A percentile compares a stretch with the other conserved stretches of the same genome.
phyloP scores from a whole-genome alignment of 202 grass and related monocot species.

The Panicum hallii region DNA sequence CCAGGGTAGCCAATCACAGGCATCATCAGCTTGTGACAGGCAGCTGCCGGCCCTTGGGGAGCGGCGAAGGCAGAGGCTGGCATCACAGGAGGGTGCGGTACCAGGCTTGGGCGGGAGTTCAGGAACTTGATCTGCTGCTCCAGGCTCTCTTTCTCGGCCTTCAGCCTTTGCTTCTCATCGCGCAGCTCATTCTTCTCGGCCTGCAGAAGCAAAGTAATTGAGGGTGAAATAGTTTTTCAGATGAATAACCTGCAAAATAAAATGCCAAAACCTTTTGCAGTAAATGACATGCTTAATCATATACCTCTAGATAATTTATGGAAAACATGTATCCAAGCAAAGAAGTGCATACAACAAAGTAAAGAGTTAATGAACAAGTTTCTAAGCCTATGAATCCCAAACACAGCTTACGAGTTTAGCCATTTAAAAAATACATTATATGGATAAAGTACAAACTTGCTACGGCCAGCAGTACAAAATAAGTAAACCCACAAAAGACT shows the following conservation, averaged over 20 bases:
- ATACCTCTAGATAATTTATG: background rate
- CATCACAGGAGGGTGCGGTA: conserved; percentile 79
- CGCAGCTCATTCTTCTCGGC: conserved; percentile 95
- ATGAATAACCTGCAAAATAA: background rate
- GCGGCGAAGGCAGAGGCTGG: conserved; percentile 65
- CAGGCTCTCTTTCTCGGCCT: conserved; percentile 90
- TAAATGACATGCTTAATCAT: background rate
- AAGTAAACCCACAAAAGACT: background rate
- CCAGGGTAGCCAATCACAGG: conserved; percentile 88
- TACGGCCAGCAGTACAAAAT: background rate
- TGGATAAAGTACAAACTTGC: conserved; percentile 17
- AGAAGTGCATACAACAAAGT: background rate
- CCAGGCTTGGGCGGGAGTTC: conserved; percentile 61
- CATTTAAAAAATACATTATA: background rate
- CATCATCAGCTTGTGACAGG: conserved; percentile 90
- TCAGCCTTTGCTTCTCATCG: conserved; percentile 94
- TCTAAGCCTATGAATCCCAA: background rate
- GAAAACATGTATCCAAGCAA: background rate
- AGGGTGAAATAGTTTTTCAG: conserved; percentile 1
- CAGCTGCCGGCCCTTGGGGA: conserved; percentile 56
- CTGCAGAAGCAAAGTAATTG: conserved; percentile 55
- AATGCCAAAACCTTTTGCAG: background rate
- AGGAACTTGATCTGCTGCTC: conserved; percentile 98
- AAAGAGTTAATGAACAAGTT: background rate
- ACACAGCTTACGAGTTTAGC: background rate